These are phyloP conservation scores for Nidularia pulvinata DNA, from an alignment of 768 basidiomycete genomes.

Conservation along the genomic window DNA sequence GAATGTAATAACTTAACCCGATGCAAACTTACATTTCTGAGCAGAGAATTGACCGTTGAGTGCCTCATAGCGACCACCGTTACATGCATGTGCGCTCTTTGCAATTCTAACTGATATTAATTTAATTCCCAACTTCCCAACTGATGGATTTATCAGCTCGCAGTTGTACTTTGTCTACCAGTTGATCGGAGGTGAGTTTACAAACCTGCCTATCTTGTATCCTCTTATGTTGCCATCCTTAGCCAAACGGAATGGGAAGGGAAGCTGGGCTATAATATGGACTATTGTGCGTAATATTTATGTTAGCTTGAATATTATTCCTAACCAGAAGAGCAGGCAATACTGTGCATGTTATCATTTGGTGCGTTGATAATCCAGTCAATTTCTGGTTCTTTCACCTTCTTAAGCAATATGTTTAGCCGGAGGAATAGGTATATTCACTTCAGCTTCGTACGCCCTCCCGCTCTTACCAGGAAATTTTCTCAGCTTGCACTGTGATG, in stretches of 20 bases:
- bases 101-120: neutral
- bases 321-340: neutral
- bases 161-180: neutral
- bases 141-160: neutral
- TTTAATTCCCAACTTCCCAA: neutral
- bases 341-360: neutral
- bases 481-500: neutral
- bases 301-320: neutral
- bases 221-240: neutral
- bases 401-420: neutral
- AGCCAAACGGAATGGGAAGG: neutral
- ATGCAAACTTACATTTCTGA: neutral
- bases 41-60: slow-evolving; percentile 14
- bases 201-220: neutral
- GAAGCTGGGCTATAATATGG: neutral
- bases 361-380: neutral
- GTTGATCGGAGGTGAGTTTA: neutral
- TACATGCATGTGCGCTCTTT: slow-evolving; percentile 24
- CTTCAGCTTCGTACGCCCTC: neutral
- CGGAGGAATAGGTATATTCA: neutral
- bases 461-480: neutral
- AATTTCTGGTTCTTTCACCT: neutral
- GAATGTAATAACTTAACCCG: slow-evolving; percentile 3
- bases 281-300: neutral
- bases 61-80: slow-evolving; percentile 29